Evolutionary conservation across 805 yeast species (phyloP).

Genomic region (Metschnikowia colocasiae): DNA sequence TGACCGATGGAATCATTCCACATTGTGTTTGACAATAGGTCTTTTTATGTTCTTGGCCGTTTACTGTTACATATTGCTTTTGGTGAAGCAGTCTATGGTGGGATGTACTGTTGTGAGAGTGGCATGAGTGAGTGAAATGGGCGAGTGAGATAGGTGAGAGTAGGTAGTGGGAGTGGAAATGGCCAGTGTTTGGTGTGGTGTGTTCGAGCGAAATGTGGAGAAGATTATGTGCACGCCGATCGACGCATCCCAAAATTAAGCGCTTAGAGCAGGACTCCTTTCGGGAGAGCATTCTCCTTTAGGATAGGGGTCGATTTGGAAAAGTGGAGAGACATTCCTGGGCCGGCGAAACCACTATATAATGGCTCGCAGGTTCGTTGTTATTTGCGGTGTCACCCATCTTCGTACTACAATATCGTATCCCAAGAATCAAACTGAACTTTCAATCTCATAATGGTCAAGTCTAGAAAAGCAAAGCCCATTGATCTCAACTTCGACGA

Average conservation of each 20-base stretch:
- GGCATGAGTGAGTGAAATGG: too few species aligned
- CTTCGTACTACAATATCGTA: background rate
- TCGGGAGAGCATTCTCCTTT: background rate
- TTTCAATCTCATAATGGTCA: conserved; percentile 12
- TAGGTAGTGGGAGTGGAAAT: too few species aligned
- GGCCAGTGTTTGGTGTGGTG: too few species aligned
- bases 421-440: background rate
- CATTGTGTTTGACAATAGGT: background rate
- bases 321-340: background rate
- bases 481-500: conserved; percentile 33
- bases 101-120: background rate
- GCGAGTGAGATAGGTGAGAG: too few species aligned
- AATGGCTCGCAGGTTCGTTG: background rate
- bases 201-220: background rate
- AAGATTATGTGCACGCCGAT: background rate
- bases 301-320: background rate
- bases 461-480: conserved; percentile 27
- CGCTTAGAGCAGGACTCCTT: background rate
- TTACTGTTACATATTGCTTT: too few species aligned
- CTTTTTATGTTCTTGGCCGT: too few species aligned
- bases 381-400: background rate
- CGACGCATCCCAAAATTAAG: background rate
- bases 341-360: background rate
- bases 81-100: background rate
- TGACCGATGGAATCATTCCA: background rate